phyloP scores from a whole-genome alignment of 2,329 filamentous ascomycete genomes.

The Pyrenochaeta sp. region DNA sequence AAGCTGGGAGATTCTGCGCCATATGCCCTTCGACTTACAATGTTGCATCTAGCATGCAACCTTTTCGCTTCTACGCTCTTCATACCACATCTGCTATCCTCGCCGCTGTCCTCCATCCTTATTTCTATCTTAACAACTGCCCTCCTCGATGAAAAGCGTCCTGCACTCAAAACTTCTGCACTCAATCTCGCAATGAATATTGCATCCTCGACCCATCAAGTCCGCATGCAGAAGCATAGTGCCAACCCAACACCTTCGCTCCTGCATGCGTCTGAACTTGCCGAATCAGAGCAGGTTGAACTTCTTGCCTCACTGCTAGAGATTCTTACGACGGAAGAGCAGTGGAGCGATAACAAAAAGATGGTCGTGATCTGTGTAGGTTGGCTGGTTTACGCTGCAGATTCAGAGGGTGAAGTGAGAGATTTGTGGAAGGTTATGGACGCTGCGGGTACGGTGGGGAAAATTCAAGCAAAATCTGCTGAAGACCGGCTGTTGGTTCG shows the following conservation, averaged over 20 bases:
- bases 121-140: conserved; percentile 78
- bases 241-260: conserved; percentile 23
- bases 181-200: conserved; percentile 87
- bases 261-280: conserved; percentile 54
- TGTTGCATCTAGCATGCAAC: conserved; percentile 84
- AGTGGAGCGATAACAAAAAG: conserved; percentile 72
- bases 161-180: conserved; percentile 80
- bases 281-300: conserved; percentile 79
- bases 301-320: conserved; percentile 83
- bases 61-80: conserved; percentile 81
- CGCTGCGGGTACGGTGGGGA: conserved; percentile 68
- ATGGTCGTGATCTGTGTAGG: conserved; percentile 81
- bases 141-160: conserved; percentile 78
- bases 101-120: conserved; percentile 59
- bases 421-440: conserved; percentile 84
- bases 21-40: conserved; percentile 84
- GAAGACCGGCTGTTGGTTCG: conserved; percentile 45
- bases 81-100: conserved; percentile 66
- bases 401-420: conserved; percentile 75
- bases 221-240: conserved; percentile 64
- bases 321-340: conserved; percentile 65
- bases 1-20: conserved; percentile 65
- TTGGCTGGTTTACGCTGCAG: conserved; percentile 75
- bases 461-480: conserved; percentile 29
- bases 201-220: conserved; percentile 72